These are phyloP conservation scores for Lentinus tigrinus DNA, from an alignment of 768 basidiomycete species.

Conservation along the genomic window DNA sequence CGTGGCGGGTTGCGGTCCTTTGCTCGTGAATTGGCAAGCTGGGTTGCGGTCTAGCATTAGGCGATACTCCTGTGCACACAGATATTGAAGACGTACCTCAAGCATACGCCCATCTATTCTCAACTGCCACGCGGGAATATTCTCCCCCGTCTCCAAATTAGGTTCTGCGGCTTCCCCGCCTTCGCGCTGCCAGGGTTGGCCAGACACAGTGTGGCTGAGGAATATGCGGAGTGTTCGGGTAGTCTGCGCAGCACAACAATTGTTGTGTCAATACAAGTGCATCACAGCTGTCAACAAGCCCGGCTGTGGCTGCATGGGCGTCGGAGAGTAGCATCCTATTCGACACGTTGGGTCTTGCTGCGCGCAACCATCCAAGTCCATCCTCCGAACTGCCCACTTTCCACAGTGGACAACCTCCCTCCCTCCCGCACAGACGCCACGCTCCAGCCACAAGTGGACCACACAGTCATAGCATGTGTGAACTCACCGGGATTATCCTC, in stretches of 20 bases:
- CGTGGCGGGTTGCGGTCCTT: conserved; percentile 62
- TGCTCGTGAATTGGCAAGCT: conserved; percentile 62
- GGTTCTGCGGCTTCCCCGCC: conserved; percentile 37
- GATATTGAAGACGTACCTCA: conserved; percentile 50
- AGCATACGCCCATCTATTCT: conserved; percentile 86
- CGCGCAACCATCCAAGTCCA: too few relatives aligned
- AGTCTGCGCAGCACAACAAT: conserved; percentile 45
- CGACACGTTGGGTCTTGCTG: too few relatives aligned
- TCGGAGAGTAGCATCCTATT: too few relatives aligned
- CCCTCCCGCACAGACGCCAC: not conserved
- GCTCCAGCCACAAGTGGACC: too few relatives aligned
- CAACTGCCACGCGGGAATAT: conserved; percentile 86
- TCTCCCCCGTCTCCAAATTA: conserved; percentile 82
- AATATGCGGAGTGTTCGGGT: conserved; percentile 84
- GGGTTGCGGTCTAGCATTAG: not conserved
- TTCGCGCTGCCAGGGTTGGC: conserved; percentile 80
- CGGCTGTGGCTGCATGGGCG: too few relatives aligned
- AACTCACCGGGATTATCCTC: conserved; percentile 64
- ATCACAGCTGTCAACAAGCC: too few relatives aligned
- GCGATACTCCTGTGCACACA: not conserved
- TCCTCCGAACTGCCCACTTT: too few relatives aligned
- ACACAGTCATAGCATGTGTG: not conserved
- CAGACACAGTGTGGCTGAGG: conserved; percentile 82
- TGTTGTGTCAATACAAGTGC: not conserved
- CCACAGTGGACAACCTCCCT: too few relatives aligned